Base-by-base conservation (phyloP, 1,284 basidiomycete species). In the Tetrapyrgos nigripes region DNA sequence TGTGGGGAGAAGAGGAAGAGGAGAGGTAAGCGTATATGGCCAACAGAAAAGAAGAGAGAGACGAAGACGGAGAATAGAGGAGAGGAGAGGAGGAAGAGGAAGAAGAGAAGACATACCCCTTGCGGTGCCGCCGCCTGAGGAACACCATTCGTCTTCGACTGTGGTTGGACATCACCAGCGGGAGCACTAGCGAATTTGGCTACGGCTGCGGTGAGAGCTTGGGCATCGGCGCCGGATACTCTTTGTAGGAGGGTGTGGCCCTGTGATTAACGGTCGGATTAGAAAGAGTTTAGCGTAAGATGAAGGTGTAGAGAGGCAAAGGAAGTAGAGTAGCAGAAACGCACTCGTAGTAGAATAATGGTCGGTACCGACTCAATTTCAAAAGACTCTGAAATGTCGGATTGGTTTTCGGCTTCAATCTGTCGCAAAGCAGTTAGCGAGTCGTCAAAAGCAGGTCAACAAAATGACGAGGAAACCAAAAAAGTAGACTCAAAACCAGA, bases 301-400 rank as follows among this genome's bases (percentile, higher is more conserved):
- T 4, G 10, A 26, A 46, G 23, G 40, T 33, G 50, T 23, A 55
- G 47, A 43, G 17, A 40, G 13, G 4, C 21, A 21, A 19, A 17
- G 24, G 5, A 43, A 28, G 13, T 49, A 8, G 35, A 5, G 23
- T 8, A 28, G 19, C 19, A 5, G 21, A 50, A 26, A 59, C 85
- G 64, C 64, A 95, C 94, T 63, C 89, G 83, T 27, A 99, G 85
- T 55, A 99, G 74, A 53, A 98, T 76, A 67, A 96, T 92, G 1
- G 89, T 82, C 0, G 97, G 97, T 3, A 99, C 97, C 8, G 93
- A 88, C 69, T 96, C 89, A 58, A 99, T 86, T 28, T 96, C 91
- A 68, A 99, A 99, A 5, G 93, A 94, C 71, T 98, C 96, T 4
- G 95, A 83, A 52, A 99, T 96, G 56, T 98, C 97, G 13, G 85